Percentiles rank a stretch among this genome's conserved stretches.
These are phyloP conservation scores for Ceratocystis lukuohia DNA, from an alignment of 2,329 filamentous ascomycete species.

Conservation along the genomic window DNA sequence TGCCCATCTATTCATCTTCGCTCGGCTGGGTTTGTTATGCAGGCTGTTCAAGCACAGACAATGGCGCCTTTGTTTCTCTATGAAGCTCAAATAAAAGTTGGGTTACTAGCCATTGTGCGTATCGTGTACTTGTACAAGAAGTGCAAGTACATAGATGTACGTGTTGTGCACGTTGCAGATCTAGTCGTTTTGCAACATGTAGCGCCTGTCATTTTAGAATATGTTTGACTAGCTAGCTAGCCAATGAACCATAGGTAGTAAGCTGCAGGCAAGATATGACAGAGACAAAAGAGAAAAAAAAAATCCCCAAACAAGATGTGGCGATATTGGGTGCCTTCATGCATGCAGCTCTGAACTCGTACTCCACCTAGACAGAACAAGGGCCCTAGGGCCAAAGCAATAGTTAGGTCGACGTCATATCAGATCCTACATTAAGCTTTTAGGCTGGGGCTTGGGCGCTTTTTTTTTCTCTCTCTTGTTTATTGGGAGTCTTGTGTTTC, in stretches of 20 bases:
- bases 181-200: background rate
- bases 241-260: too few species aligned
- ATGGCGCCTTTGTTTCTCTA: too few species aligned
- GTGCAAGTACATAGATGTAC: background rate
- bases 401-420: background rate
- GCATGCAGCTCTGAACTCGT: background rate
- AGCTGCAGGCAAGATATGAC: too few species aligned
- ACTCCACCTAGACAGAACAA: background rate
- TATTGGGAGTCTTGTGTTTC: background rate
- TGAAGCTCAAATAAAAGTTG: background rate
- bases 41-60: too few species aligned
- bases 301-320: background rate
- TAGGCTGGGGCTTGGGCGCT: background rate
- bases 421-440: background rate
- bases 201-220: too few species aligned
- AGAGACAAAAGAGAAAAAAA: too few species aligned
- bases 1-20: too few species aligned
- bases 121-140: background rate
- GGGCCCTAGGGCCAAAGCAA: background rate
- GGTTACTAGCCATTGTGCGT: background rate
- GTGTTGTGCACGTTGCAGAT: background rate
- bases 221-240: too few species aligned
- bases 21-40: too few species aligned
- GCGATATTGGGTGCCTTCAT: background rate
- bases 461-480: background rate